phyloP scores from a whole-genome alignment of 2,329 filamentous ascomycete species.

The Neurospora sp. region DNA sequence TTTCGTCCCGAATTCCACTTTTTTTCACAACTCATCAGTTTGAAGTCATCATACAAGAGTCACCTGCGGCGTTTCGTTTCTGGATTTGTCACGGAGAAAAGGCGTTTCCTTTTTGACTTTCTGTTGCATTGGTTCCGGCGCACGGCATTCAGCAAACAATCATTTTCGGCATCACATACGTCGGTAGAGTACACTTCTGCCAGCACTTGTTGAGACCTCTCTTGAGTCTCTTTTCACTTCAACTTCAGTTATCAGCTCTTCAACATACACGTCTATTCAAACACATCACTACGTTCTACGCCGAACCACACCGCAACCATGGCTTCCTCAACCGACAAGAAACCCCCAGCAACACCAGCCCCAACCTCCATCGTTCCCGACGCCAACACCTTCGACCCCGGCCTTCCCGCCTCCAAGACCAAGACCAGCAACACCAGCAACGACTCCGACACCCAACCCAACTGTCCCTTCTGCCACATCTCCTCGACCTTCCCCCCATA shows the following conservation, averaged over 20 bases:
- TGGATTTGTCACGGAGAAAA: background rate
- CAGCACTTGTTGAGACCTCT: background rate
- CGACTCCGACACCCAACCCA: conserved; percentile 12
- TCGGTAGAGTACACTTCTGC: background rate
- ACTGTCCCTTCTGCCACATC: conserved; percentile 57
- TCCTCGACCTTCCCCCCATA: conserved; percentile 38
- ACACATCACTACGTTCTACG: background rate
- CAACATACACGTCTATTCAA: background rate
- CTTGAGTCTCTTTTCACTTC: background rate
- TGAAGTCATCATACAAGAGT: background rate
- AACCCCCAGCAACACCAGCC: conserved; percentile 2
- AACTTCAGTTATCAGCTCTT: background rate
- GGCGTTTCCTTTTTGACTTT: background rate
- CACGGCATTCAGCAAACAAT: background rate
- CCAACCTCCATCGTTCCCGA: background rate
- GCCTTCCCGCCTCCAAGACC: background rate
- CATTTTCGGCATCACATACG: background rate
- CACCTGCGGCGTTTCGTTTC: background rate
- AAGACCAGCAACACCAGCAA: background rate
- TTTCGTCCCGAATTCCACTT: background rate
- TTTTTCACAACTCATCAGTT: background rate
- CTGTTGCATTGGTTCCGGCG: background rate
- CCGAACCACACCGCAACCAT: background rate
- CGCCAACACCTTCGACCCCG: conserved; percentile 10
- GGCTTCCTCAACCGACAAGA: conserved; percentile 1